Conservation (phyloP, 495 filamentous ascomycete species). For the Talaromyces nanjingensis region DNA sequence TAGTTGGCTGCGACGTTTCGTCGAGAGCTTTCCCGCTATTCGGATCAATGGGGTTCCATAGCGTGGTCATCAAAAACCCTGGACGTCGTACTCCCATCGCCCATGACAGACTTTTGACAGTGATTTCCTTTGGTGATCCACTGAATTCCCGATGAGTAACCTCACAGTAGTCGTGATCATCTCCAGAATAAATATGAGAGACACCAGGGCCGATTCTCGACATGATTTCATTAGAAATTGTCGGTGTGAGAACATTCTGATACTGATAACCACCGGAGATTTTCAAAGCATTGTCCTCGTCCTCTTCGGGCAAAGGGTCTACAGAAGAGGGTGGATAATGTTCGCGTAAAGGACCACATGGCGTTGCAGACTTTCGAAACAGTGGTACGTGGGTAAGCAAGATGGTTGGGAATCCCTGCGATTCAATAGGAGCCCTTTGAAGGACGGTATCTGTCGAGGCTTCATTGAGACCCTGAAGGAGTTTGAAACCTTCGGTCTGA, state of each 20-base stretch:
- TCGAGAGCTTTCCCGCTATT: conserved; percentile 49
- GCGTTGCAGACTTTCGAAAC: conserved; percentile 70
- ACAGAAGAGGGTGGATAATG: conserved; percentile 63
- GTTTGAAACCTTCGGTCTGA: conserved; percentile 36
- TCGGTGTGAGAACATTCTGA: conserved; percentile 79
- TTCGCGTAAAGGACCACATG: conserved; percentile 87
- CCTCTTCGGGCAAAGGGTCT: conserved; percentile 54
- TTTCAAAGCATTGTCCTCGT: conserved; percentile 70
- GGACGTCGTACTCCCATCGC: conserved; percentile 93
- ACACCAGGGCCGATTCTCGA: conserved; percentile 66
- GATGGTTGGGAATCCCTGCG: conserved; percentile 64
- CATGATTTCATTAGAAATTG: conserved; percentile 65
- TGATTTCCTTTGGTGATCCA: conserved; percentile 73
- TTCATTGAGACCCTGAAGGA: conserved; percentile 38
- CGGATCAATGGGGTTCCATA: conserved; percentile 82
- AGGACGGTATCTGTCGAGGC: conserved; percentile 20
- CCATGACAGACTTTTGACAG: conserved; percentile 89
- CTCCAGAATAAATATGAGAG: conserved; percentile 78
- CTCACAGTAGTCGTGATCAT: conserved; percentile 98
- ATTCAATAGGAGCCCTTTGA: conserved; percentile 16
- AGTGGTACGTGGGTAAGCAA: conserved; percentile 88
- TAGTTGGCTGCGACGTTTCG: conserved; percentile 38
- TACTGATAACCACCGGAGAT: conserved; percentile 84
- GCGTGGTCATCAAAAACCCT: conserved; percentile 78
- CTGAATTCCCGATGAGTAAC: conserved; percentile 64